Conservation (phyloP, 2,329 filamentous ascomycete genomes). For the Fusarium siculi region DNA sequence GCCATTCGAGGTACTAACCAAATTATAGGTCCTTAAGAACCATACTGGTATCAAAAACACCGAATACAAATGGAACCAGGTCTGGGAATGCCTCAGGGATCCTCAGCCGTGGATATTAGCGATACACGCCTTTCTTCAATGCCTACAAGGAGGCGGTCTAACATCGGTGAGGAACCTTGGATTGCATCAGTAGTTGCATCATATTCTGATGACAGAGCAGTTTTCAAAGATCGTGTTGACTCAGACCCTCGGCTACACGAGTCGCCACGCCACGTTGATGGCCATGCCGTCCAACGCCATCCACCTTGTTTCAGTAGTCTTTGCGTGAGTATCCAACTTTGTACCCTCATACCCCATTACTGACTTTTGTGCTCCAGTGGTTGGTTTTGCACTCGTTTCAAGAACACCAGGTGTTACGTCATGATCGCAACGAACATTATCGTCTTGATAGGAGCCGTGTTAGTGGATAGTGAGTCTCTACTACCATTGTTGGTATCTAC, state of each 20-base stretch:
- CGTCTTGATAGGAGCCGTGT: background rate
- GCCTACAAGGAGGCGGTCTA: accelerated
- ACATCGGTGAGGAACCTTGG: background rate
- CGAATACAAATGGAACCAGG: background rate
- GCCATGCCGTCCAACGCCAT: background rate
- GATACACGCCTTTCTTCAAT: background rate
- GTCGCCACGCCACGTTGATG: background rate
- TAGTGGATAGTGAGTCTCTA: background rate
- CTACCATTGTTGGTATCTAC: accelerated
- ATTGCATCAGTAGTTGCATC: too few relatives aligned
- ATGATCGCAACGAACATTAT: background rate
- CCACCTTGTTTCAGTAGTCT: background rate
- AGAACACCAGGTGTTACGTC: background rate
- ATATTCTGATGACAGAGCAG: accelerated
- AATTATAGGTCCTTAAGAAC: background rate
- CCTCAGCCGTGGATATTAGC: background rate
- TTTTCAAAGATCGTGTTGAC: background rate
- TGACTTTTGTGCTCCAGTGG: background rate
- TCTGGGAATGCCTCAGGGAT: background rate
- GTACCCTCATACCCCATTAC: accelerated
- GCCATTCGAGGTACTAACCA: too few relatives aligned
- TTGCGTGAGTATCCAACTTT: background rate
- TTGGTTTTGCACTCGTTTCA: background rate
- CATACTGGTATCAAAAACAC: background rate
- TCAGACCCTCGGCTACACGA: background rate